Evolutionary conservation across 1,284 basidiomycete species (phyloP).

Genomic region (Ceratobasidium sp.): DNA sequence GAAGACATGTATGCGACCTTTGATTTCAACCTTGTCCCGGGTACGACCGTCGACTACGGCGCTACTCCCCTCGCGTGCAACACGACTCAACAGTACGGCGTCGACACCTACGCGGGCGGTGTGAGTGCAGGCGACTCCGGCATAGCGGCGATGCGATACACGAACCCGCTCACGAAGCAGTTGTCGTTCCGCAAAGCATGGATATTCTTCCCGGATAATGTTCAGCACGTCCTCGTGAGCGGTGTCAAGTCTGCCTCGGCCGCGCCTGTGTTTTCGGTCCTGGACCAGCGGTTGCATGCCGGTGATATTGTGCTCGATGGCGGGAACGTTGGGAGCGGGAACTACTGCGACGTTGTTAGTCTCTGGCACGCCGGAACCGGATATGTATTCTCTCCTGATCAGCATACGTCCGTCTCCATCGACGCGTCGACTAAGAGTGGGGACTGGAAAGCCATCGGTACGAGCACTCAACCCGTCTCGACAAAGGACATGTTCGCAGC

Average conservation of each 20-base stretch:
- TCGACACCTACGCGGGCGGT: slow-evolving; percentile 73
- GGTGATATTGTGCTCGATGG: slow-evolving; percentile 66
- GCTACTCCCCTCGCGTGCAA: slow-evolving; percentile 66
- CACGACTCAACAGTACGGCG: slow-evolving; percentile 61
- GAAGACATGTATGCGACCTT: slow-evolving; percentile 75
- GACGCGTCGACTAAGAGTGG: slow-evolving; percentile 66
- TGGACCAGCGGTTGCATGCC: slow-evolving; percentile 70
- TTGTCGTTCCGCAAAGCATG: slow-evolving; percentile 76
- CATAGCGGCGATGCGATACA: slow-evolving; percentile 65
- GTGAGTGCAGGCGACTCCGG: slow-evolving; percentile 69
- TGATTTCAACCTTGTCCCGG: slow-evolving; percentile 82
- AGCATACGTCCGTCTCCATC: slow-evolving; percentile 11
- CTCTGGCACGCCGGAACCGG: slow-evolving; percentile 73
- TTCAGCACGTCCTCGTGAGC: slow-evolving; percentile 73
- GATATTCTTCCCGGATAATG: slow-evolving; percentile 76
- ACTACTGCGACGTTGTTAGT: slow-evolving; percentile 57
- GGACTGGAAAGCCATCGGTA: slow-evolving; percentile 72
- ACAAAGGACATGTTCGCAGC: slow-evolving; percentile 74
- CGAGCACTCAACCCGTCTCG: slow-evolving; percentile 65
- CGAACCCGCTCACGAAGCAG: slow-evolving; percentile 67
- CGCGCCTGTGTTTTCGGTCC: slow-evolving; percentile 69
- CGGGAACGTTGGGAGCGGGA: slow-evolving; percentile 50
- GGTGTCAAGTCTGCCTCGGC: slow-evolving; percentile 63
- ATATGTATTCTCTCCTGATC: slow-evolving; percentile 60
- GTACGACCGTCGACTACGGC: slow-evolving; percentile 73